A percentile compares a stretch with the other conserved stretches of the same genome.
phyloP scores from a whole-genome alignment of 2,329 filamentous ascomycete species.

The Samsoniella hepiali region DNA sequence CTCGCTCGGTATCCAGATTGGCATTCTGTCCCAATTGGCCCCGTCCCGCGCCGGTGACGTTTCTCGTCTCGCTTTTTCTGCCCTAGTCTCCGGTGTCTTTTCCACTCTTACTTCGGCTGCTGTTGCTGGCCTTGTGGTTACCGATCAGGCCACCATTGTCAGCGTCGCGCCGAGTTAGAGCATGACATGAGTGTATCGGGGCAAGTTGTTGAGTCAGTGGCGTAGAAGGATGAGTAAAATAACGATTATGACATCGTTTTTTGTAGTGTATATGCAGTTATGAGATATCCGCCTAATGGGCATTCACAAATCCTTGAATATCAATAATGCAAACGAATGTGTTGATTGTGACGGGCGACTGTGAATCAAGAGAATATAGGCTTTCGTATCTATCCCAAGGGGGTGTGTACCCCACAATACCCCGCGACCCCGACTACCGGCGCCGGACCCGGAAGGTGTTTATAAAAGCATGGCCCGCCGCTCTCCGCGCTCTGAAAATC shows the following conservation, averaged over 20 bases:
- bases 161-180: not conserved
- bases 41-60: slow-evolving; percentile 73
- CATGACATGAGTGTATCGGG: not conserved
- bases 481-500: not conserved
- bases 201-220: not conserved
- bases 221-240: not conserved
- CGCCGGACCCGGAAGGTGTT: slow-evolving; percentile 8
- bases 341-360: not conserved
- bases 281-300: slow-evolving; percentile 11
- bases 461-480: slow-evolving; percentile 4
- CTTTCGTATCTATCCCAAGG: not conserved
- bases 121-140: slow-evolving; percentile 73
- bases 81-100: slow-evolving; percentile 73
- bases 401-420: slow-evolving; percentile 9
- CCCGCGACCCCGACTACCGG: slow-evolving; percentile 14
- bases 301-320: not conserved
- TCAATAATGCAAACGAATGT: not conserved
- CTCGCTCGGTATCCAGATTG: slow-evolving; percentile 85
- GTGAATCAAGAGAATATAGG: not conserved
- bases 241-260: not conserved
- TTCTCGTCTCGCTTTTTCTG: slow-evolving; percentile 70
- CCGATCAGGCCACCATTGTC: slow-evolving; percentile 37
- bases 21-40: slow-evolving; percentile 78
- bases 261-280: slow-evolving; percentile 17
- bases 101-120: slow-evolving; percentile 75